These are phyloP conservation scores for Solanum aculeatissimum DNA, from an alignment of 305 asterid genomes.

Conservation along the genomic window DNA sequence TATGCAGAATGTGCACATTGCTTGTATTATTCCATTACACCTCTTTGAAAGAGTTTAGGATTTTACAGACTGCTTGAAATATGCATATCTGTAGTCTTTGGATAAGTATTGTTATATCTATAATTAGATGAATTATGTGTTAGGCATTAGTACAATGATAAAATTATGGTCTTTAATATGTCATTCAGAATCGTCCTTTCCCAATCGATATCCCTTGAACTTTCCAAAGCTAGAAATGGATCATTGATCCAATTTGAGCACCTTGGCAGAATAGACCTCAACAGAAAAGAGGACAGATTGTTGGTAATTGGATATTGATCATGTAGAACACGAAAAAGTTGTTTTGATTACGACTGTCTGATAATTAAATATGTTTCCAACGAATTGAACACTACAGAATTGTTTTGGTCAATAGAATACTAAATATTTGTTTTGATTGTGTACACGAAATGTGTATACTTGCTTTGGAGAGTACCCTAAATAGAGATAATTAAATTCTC, in stretches of 20 bases:
- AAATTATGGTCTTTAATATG: neutral
- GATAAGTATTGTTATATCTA: neutral
- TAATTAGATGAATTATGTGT: neutral
- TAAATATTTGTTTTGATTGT: neutral
- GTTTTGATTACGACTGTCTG: neutral
- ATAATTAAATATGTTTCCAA: neutral
- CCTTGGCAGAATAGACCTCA: neutral
- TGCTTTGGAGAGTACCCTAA: neutral
- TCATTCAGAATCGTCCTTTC: neutral
- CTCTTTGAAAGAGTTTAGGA: neutral
- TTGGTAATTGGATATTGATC: neutral
- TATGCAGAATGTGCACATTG: neutral
- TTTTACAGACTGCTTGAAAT: neutral
- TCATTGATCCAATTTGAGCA: neutral
- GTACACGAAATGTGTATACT: neutral
- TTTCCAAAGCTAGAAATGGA: neutral
- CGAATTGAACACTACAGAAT: neutral
- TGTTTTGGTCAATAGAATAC: neutral
- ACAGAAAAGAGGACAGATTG: neutral
- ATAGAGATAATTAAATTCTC: neutral
- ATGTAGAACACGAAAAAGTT: neutral
- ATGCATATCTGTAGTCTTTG: neutral
- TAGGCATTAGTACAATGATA: neutral
- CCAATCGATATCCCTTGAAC: neutral
- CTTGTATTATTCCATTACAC: neutral